Percentiles rank a stretch among this genome's conserved stretches.
phyloP scores from a whole-genome alignment of 805 yeast species.

The Wilhelminamyces savonicus region DNA sequence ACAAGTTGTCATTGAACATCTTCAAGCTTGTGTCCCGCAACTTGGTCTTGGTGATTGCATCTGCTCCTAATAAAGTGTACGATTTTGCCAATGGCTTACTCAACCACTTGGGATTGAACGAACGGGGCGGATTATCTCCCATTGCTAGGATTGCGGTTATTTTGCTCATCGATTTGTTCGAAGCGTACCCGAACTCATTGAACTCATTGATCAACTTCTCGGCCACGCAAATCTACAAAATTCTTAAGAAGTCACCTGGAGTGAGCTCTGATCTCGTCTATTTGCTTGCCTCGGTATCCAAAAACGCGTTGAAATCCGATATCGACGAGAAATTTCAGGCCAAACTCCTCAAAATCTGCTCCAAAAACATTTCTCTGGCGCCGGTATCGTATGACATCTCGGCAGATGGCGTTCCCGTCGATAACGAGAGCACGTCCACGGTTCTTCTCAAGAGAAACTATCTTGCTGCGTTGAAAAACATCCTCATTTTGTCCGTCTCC shows the following conservation, averaged over 20 bases:
- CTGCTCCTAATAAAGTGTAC: conserved; percentile 27
- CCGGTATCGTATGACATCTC: conserved; percentile 12
- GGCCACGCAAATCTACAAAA: conserved; percentile 30
- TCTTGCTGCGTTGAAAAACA: conserved; percentile 23
- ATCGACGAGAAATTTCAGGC: conserved; percentile 34
- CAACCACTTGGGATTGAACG: conserved; percentile 16
- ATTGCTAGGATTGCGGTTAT: conserved; percentile 20
- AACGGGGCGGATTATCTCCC: conserved; percentile 9
- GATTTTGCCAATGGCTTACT: conserved; percentile 32
- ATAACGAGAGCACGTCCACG: conserved; percentile 10
- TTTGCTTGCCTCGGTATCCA: conserved; percentile 24
- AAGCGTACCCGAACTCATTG: conserved; percentile 28
- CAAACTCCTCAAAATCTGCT: conserved; percentile 26
- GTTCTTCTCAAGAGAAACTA: conserved; percentile 26
- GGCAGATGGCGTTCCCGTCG: conserved; percentile 6
- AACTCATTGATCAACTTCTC: conserved; percentile 30
- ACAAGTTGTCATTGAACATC: conserved; percentile 9
- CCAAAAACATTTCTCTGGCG: conserved; percentile 18
- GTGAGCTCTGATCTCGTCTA: conserved; percentile 21
- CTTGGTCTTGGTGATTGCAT: conserved; percentile 18
- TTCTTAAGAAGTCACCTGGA: conserved; percentile 28
- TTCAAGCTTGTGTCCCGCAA: conserved; percentile 24
- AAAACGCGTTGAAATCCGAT: conserved; percentile 30
- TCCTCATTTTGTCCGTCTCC: conserved; percentile 25
- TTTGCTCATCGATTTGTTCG: conserved; percentile 32